Evolutionary conservation across 2,329 filamentous ascomycete genomes (phyloP), one percentile per base, ranked within the genome.

Genomic region (Rhexocercosporidium sp.): DNA sequence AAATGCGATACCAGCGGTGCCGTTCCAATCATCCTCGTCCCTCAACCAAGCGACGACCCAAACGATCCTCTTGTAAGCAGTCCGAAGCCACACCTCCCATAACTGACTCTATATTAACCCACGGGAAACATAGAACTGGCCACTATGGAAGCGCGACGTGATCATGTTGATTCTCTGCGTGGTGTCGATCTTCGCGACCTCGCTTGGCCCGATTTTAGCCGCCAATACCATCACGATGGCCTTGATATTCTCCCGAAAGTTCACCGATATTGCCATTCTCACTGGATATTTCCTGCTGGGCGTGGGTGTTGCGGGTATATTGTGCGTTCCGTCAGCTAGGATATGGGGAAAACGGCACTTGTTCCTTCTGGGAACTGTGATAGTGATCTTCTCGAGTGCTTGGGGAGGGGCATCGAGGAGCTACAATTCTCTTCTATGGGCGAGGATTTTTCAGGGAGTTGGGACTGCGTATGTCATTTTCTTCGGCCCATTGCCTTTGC

Each of bases 261-360:
- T 97, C 75, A 92, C 90, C n/a, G 82, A 90, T 51, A 88, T 94
- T 66, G 94, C 94, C 3, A 82, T 96, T 14, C 81, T 97, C 47
- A 97, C 94, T 0, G 94, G 94, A 62, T 97, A 94, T 79, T 94
- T 93, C 78, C 85, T 97, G 22, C 86, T 94, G 31, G 95, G 93
- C 22, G 92, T 93, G 2, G 94, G 93, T 12, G 82, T 93, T 16
- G 91, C 91, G 0, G 94, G 92, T 60, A 88, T 96, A 78, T 84
- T 97, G 71, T 94, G 94, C 79, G 94, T 97, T 2, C 92, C 95
- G 0, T 92, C 91, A 0, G 93, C 92, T 22, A 88, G 94, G 66
- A 90, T 97, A 70, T 97, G 93, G 92, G 95, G 95, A 46, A 97
- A 97, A 80, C 86, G 94, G 47, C 95, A 97, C 81, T 81, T 94